Evolutionary conservation across 2,329 filamentous ascomycete genomes (phyloP), one percentile per base, ranked within the genome.

Genomic region (Ascochyta clinopodiicola): DNA sequence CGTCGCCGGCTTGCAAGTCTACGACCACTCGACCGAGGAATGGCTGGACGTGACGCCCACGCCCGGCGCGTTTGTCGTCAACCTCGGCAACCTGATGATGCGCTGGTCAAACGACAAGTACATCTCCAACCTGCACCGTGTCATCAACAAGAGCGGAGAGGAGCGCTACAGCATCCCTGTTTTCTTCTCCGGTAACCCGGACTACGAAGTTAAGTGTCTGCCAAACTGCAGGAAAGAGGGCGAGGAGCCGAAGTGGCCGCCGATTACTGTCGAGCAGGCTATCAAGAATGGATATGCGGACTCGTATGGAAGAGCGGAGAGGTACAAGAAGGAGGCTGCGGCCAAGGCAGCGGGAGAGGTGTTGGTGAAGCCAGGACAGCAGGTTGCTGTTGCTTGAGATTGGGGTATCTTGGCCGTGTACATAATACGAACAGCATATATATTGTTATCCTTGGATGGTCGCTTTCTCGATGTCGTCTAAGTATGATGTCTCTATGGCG

Each of bases 31-130:
- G 49, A 75, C 77, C 15, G 90, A 91, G 17, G 76, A 84, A 56
- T 96, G 91, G 91, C 87, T 95, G 66, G 90, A 93, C 73, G 91
- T 88, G 65, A 84, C 88, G 57, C 91, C 91, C 0, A 81, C 91
- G n/a, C 79, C 82, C 13, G 88, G 88, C 3, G 94, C 91, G 38
- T 82, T 95, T 10, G 91, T 96, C 3, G 90, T 96, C 1, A 91
- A 91, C n/a, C 90, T 95, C 60, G 91, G 91, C 0, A 73, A 80
- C 44, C 59, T 78, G 21, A 77, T 79, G 64, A 75, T 76, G 75
- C 69, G 73, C 21, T 78, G 76, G 77, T 68, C 71, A 2, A 79
- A 79, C 50, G 75, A 78, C 51, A 69, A 64, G 43, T 79, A 78
- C 55, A 75, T 74, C n/a, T 76, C 72, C 0, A 78, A 77, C 44